Percentiles rank a stretch among this genome's conserved stretches.
Conservation (phyloP, 2,329 filamentous ascomycete genomes). For the Xylariales sp. region DNA sequence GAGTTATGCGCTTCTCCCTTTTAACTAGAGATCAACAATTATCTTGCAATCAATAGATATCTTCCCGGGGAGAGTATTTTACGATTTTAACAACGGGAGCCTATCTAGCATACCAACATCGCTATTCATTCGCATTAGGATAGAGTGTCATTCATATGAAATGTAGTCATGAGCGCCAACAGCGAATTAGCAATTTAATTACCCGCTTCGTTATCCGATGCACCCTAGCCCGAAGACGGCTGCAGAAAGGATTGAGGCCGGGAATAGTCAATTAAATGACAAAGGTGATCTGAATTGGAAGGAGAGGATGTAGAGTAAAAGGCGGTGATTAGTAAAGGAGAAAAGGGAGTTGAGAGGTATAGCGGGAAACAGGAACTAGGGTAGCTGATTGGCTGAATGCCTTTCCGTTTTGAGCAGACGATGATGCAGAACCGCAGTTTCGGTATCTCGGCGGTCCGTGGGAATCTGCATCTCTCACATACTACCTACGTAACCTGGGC, state of each 20-base stretch:
- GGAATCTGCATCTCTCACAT: slow-evolving; percentile 11
- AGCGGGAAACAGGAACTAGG: neutral
- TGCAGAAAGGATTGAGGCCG: neutral
- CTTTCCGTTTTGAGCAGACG: slow-evolving; percentile 5
- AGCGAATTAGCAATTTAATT: neutral
- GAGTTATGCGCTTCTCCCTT: too few relatives aligned
- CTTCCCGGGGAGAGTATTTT: too few relatives aligned
- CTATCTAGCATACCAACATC: too few relatives aligned
- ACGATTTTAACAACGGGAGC: too few relatives aligned
- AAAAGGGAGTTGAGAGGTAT: neutral
- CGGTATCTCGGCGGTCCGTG: slow-evolving; percentile 21
- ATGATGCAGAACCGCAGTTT: neutral
- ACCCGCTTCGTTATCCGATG: neutral
- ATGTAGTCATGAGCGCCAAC: neutral
- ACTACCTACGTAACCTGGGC: neutral
- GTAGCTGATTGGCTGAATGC: slow-evolving; percentile 11
- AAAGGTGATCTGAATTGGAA: neutral
- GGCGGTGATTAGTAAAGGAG: slow-evolving; percentile 14
- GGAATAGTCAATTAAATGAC: too few relatives aligned
- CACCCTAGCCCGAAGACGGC: neutral
- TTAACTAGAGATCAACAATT: too few relatives aligned
- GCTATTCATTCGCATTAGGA: neutral
- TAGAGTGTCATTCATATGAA: neutral
- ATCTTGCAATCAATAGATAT: too few relatives aligned
- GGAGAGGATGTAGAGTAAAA: neutral